Conservation (phyloP, 2,329 filamentous ascomycete species). For the Pseudomassariella vexata region DNA sequence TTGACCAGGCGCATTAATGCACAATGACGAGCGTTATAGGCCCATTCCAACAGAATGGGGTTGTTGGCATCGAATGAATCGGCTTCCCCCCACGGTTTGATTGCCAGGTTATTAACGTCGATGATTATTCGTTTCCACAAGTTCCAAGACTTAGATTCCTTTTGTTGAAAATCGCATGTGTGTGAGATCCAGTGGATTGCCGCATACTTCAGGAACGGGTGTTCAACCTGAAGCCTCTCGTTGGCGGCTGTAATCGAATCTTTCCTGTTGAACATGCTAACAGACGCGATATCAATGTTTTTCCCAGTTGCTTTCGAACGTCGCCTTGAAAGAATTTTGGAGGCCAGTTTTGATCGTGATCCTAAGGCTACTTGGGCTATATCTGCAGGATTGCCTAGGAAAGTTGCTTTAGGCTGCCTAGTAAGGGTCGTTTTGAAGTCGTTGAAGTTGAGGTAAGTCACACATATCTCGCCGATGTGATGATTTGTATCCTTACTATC, state of each 20-base stretch:
- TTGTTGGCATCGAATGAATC: too few relatives aligned
- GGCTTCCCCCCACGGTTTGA: conserved; percentile 4
- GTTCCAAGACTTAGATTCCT: conserved; percentile 6
- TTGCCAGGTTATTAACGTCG: not conserved
- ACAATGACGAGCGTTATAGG: too few relatives aligned
- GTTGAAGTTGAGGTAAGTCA: conserved; percentile 32
- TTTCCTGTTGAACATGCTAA: not conserved
- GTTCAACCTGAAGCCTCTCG: not conserved
- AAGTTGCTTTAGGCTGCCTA: conserved; percentile 21
- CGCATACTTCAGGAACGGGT: conserved; percentile 10
- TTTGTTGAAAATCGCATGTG: conserved; percentile 6
- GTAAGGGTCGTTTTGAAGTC: conserved; percentile 28
- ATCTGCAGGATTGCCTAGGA: not conserved
- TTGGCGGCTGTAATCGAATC: not conserved
- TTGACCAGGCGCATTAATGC: not conserved
- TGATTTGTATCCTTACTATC: conserved; percentile 18
- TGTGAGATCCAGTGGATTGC: conserved; percentile 9
- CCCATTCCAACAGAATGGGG: too few relatives aligned
- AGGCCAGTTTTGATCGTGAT: conserved; percentile 1
- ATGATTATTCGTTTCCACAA: conserved; percentile 4
- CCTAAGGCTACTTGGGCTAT: not conserved
- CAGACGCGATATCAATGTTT: not conserved
- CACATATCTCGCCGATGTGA: conserved; percentile 27
- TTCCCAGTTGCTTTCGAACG: not conserved
- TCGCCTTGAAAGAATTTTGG: not conserved